Conservation (phyloP, 2,329 filamentous ascomycete genomes). For the Pleoardoris graminearum region DNA sequence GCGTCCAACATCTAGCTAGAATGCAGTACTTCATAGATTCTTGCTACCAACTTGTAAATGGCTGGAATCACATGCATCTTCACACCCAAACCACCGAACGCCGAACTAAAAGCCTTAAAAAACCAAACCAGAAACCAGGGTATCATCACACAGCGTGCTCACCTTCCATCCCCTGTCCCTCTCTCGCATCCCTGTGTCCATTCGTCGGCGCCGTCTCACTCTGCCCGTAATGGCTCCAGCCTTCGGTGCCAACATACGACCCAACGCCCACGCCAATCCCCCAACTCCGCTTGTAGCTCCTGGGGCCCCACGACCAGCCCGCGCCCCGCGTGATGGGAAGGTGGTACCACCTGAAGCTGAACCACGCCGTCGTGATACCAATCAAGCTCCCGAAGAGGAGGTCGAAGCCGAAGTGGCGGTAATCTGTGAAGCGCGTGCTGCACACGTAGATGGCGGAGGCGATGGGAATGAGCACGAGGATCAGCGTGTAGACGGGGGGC, state of each 20-base stretch:
- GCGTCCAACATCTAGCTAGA: no score
- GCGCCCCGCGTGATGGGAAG: conserved; percentile 75
- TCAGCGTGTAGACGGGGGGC: conserved; percentile 77
- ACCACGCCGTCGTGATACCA: conserved; percentile 70
- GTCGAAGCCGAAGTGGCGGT: conserved; percentile 89
- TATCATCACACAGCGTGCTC: not conserved
- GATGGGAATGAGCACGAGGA: conserved; percentile 71
- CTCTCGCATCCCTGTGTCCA: not conserved
- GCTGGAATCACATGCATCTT: not conserved
- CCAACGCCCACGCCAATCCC: conserved; percentile 69
- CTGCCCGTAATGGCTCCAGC: conserved; percentile 40
- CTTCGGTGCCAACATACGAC: conserved; percentile 53
- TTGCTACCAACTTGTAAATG: not conserved
- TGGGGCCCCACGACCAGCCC: conserved; percentile 87
- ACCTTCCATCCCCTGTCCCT: not conserved
- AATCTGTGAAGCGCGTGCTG: conserved; percentile 85
- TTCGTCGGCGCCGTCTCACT: conserved; percentile 9
- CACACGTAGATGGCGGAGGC: conserved; percentile 78
- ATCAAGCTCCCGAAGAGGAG: conserved; percentile 83
- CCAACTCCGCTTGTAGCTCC: conserved; percentile 73
- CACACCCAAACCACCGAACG: not conserved
- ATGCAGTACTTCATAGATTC: no score
- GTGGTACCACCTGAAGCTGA: conserved; percentile 85
- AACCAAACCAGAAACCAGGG: not conserved
- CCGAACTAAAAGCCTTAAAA: not conserved